Base-by-base conservation (phyloP, 352 stramenopile genomes). In the Phytophthora hibernalis region DNA sequence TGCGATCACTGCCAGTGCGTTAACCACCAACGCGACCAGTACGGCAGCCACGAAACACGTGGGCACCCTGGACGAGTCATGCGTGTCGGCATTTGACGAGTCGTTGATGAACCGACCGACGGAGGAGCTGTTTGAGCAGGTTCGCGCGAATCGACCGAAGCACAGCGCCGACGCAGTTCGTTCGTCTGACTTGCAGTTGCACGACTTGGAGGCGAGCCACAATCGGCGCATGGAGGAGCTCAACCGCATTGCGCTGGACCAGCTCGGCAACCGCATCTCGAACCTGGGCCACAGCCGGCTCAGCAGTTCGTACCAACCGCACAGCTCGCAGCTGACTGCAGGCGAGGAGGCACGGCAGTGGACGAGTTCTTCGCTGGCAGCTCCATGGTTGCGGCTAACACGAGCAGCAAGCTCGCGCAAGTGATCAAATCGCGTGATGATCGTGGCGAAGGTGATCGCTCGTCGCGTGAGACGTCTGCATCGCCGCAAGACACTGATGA, bases 191-290 rank as follows among this genome's bases (percentile, higher is more conserved):
- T 63, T 65, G 48, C 82, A 42, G 35, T 18, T 85, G 77, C 57
- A 68, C 22, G 65, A 81, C 57, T 67, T 85, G 13, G 72, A 85
- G 61, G 67, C 61, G n/a, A 80, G 68, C 33, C 80, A 89, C 54
- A 55, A 70, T 22, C 73, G 74, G 30, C 78, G 80, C 15, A 89
- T 89, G 80, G 76, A 76, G n/a, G 76, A 87, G 53, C 58, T 87
- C n/a, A 83, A 83, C 31, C 71, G 53, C 12, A 84, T 88, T 28
- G 80, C 80, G 45, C 28, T 83, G 37, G 80, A 82, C 35, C 66
- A 81, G 56, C 65, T 78, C 6, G 79, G 77, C 21, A 69, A 73
- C 49, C 77, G 80, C 12, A 77, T 86, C 24, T 86, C 80, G 1
- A 81, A 68, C 54, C 50, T 82, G 4, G 57, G 67, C 15, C 49